Base-by-base conservation (phyloP, 2,329 filamentous ascomycete genomes). In the Eurotiales sp. region DNA sequence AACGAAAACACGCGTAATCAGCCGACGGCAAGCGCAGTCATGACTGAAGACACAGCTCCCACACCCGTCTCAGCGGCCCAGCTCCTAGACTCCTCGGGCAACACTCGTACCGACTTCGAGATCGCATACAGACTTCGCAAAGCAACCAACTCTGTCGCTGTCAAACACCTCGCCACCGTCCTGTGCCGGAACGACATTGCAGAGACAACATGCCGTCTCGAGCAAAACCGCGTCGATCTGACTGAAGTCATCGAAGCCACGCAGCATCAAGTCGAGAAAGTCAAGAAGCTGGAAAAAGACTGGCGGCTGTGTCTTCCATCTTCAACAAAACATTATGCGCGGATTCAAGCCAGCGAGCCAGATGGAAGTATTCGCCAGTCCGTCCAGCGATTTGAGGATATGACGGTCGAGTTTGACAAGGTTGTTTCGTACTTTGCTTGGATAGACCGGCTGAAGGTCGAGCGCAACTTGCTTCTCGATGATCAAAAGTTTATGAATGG, bases 401-500 rank as follows among this genome's bases (percentile, higher is more conserved):
- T 51, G 22, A 45, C 32, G 32, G 23, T 34, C 23, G 48, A 45
- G 8, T 51, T 45, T 25, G 48, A 45, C 12, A 30, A 30, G 14
- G 5, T 46, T 10, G 17, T 39, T 25, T 19, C n/a, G 15, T 45
- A 46, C 2, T 11, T 51, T 15, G 30, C 45, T 14, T 27, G 34
- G 32, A 51, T 51, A 17, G 32, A 40, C n/a, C 17, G 23, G 15
- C 30, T 51, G 6, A 51, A 51, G 23, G 22, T 17, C 8, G 48
- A 46, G 22, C 43, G 42, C 6, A 36, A 37, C 40, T 10, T 15
- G 11, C 29, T 51, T 14, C 41, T 51, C 4, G 40, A 39, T 8
- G 48, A 51, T 29, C 48, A 23, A 12, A 45, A 51, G 17, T 51
- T 44, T 41, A 51, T 51, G 48, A 27, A 39, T 19, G 30, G 21